Percentiles rank a stretch among this genome's conserved stretches.
Evolutionary conservation across 768 basidiomycete genomes (phyloP).

Genomic region (Porphyrellus cyaneotinctus): DNA sequence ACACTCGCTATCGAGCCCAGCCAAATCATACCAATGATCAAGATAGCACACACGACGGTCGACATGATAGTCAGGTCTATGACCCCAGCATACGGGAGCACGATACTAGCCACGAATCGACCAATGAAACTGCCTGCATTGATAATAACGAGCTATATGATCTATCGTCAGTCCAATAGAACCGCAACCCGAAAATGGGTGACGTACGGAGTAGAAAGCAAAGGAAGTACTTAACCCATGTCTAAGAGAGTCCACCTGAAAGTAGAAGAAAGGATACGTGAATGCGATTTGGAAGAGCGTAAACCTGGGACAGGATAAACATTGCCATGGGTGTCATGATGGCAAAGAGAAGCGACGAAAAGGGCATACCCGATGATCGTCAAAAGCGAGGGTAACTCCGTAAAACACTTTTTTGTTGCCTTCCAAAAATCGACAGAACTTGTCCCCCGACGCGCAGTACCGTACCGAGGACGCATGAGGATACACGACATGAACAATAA

Average conservation of each 20-base stretch:
- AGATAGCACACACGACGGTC: conserved; percentile 30
- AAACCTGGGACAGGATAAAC: conserved; percentile 10
- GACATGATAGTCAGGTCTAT: conserved; percentile 41
- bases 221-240: conserved; percentile 43
- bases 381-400: conserved; percentile 23
- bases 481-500: conserved; percentile 37
- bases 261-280: conserved; percentile 53
- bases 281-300: conserved; percentile 36
- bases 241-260: conserved; percentile 52
- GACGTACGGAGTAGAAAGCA: conserved; percentile 51
- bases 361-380: conserved; percentile 19
- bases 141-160: conserved; percentile 45
- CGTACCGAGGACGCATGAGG: conserved; percentile 35
- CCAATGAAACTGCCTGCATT: conserved; percentile 49
- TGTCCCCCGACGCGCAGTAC: not conserved
- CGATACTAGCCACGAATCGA: conserved; percentile 39
- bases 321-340: not conserved
- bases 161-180: not conserved
- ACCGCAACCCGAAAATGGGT: not conserved
- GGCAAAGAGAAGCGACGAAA: not conserved
- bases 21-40: conserved; percentile 45
- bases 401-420: conserved; percentile 20
- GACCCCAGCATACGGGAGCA: conserved; percentile 40
- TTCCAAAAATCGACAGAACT: conserved; percentile 13
- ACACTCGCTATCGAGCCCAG: conserved; percentile 37